Evolutionary conservation across 257 asterid genomes (phyloP), one percentile per base, ranked within the genome.

Genomic region (Dorcoceras hygrometricum): DNA sequence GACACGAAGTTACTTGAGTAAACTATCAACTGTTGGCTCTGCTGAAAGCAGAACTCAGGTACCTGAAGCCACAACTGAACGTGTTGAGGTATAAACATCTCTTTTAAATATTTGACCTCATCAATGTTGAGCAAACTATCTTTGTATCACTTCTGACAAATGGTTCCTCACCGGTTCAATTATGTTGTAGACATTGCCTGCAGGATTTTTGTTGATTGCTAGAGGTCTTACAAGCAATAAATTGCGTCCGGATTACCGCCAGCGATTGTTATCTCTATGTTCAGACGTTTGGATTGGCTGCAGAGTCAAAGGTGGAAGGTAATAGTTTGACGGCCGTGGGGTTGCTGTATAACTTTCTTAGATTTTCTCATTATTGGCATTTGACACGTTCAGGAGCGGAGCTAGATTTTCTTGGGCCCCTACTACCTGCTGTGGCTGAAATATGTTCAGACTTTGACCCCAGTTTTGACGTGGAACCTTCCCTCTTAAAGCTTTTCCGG

Each of bases 331-430:
- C 67, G 67, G 73, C 18, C 22, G 65, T 72, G 77, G 75, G 57
- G 55, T 72, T 58, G 51, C 55, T 67, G 48, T 61, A 65, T 51
- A 73, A 59, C 65, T 51, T 50, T 0, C 24, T 65, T 65, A 64
- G 64, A 71, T 62, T 62, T 78, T 62, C 79, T 81, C 68, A 78
- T 72, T 55, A 36, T 54, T 76, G 31, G 64, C 68, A 43, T 86
- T n/a, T 68, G 43, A 69, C 26, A 66, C 74, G n/a, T 80, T 72
- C 87, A 94, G 99, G 90, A 90, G 99, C 61, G 99, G 99, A 72
- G 97, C 99, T n/a, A 69, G 97, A 90, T 87, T 90, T 88, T 81
- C 95, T 94, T 73, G 99, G 99, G 50, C 99, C 99, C 59, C 92
- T 94, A 60, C 88, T 94, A 57, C 99, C 99, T 78, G 95, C 97